Base-by-base conservation (phyloP, 129 eudicot genomes). In the Logfia minima region DNA sequence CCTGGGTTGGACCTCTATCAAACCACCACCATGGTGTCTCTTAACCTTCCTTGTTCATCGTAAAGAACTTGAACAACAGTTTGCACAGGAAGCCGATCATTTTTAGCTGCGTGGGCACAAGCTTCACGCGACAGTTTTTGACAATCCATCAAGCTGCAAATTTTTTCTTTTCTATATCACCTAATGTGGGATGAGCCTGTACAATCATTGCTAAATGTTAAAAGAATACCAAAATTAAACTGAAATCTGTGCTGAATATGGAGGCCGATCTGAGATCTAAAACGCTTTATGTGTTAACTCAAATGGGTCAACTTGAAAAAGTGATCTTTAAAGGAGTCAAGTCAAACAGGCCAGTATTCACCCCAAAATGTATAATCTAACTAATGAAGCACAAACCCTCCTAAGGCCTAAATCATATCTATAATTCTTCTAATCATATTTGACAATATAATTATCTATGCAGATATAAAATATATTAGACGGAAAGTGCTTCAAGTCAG, bases 91-190 rank as follows among this genome's bases (percentile, higher is more conserved):
- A 95, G 92, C 7, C 99, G 84, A 61, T 89, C 96, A 61, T 91
- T 95, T 74, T 95, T 94, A 83, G 97, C 99, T 7, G 99, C 99
- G 77, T 91, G 99, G 0, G 96, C 97, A 61, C 97, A 95, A 18
- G 99, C 99, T 78, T 88, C 95, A 3, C 99, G 83, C 1, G 99
- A 91, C 4, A 95, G 92, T 78, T 92, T 95, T 68, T 89, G 97
- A 67, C 99, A 92, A 83, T 95, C 97, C 99, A 95, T 91, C 65
- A 89, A 85, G 64, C 96, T 90, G 91, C 97, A 95, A 19, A 95
- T 83, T 68, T 89, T 92, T 77, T 92, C 86, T 83, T 24, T 68
- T 95, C 97, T 73, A 74, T 79, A 70, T 95, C 97, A 71, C 86
- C 89, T 75, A 92, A 71, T 11, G 62, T 82, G 1, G 96, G 99